Evolutionary conservation across 352 stramenopile genomes (phyloP).

Genomic region (Pythium chondricola): DNA sequence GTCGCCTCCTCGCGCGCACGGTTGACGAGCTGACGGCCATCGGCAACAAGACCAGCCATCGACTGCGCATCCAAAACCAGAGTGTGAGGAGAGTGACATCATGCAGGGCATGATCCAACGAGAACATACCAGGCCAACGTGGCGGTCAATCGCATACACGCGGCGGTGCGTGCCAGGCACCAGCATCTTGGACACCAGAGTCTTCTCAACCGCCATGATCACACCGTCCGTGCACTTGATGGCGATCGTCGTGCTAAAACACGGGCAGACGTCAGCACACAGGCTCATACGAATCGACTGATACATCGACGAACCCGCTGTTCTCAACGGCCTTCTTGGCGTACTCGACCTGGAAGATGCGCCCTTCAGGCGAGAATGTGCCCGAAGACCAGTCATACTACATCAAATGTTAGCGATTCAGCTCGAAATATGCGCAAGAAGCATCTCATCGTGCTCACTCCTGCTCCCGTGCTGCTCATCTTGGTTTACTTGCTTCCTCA

Average conservation of each 20-base stretch:
- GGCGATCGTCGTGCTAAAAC: slow-evolving; percentile 96
- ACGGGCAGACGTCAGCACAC: not conserved
- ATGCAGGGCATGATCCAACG: no score
- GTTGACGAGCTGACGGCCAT: slow-evolving; percentile 96
- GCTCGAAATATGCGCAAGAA: no score
- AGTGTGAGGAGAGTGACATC: no score
- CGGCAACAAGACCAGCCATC: slow-evolving; percentile 93
- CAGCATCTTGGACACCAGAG: slow-evolving; percentile 90
- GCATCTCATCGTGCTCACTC: no score
- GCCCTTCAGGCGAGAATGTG: slow-evolving; percentile 97
- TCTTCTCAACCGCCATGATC: slow-evolving; percentile 97
- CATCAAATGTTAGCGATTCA: no score
- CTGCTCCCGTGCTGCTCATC: slow-evolving; percentile 83
- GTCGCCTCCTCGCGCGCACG: slow-evolving; percentile 91
- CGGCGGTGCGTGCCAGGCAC: slow-evolving; percentile 84
- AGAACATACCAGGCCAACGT: slow-evolving; percentile 92
- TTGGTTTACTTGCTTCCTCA: slow-evolving; percentile 10
- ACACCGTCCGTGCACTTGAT: slow-evolving; percentile 97
- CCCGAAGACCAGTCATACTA: slow-evolving; percentile 84
- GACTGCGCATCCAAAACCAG: no score
- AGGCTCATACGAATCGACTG: not conserved
- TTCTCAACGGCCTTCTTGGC: slow-evolving; percentile 98
- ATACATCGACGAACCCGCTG: slow-evolving; percentile 54
- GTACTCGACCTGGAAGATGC: slow-evolving; percentile 99
- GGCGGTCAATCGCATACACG: slow-evolving; percentile 87